Percentiles rank a stretch among this genome's conserved stretches.
These are phyloP conservation scores for Guadua angustifolia DNA, from an alignment of 176 grass and related monocot species.

Conservation along the genomic window DNA sequence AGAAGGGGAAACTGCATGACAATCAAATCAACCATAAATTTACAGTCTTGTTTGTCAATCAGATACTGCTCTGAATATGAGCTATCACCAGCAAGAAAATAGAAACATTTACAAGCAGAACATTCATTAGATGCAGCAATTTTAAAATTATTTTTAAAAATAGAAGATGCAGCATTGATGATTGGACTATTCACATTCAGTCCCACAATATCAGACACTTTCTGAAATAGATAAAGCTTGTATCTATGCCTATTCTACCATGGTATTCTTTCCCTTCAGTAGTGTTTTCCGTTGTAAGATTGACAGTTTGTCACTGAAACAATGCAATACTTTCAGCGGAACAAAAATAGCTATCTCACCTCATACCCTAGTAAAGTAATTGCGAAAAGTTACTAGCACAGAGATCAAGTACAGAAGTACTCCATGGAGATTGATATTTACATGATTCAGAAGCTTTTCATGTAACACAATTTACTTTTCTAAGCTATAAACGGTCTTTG, in stretches of 20 bases:
- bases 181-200: background rate
- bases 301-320: background rate
- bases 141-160: background rate
- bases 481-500: background rate
- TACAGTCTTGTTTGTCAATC: conserved; percentile 16
- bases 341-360: background rate
- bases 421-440: conserved; percentile 5
- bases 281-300: conserved; percentile 22
- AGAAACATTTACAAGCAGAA: background rate
- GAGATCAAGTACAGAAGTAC: conserved; percentile 23
- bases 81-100: conserved; percentile 20
- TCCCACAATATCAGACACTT: background rate
- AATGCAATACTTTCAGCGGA: background rate
- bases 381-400: background rate
- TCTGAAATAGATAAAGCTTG: background rate
- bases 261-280: background rate
- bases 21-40: conserved; percentile 24
- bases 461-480: background rate
- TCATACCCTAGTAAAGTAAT: background rate
- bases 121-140: background rate
- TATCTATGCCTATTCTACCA: background rate
- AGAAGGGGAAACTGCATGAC: conserved; percentile 84
- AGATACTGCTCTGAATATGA: conserved; percentile 15
- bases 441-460: conserved; percentile 26
- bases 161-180: conserved; percentile 2